Evolutionary conservation across 345 rosid genomes (phyloP).

Genomic region (Anacardium occidentale): DNA sequence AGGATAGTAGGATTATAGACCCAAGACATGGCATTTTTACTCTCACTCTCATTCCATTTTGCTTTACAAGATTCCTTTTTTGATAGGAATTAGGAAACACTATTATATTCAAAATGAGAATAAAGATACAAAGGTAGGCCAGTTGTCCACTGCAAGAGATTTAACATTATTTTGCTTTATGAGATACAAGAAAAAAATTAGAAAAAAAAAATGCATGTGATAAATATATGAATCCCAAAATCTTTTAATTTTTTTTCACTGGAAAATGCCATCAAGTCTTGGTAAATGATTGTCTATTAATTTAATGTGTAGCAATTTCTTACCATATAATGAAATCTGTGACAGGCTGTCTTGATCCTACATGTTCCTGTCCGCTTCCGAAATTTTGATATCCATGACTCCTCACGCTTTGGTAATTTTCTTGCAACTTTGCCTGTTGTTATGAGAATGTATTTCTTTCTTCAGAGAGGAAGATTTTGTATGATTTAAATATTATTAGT

Average conservation of each 20-base stretch:
- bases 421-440: slow-evolving; percentile 14
- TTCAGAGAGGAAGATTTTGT: not conserved
- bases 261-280: not conserved
- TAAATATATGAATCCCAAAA: not conserved
- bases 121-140: too few relatives aligned
- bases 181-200: too few relatives aligned
- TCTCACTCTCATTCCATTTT: not conserved
- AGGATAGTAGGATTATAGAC: slow-evolving; percentile 5
- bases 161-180: too few relatives aligned
- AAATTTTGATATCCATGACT: slow-evolving; percentile 61
- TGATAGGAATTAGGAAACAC: too few relatives aligned
- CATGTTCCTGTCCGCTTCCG: slow-evolving; percentile 79
- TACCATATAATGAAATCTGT: slow-evolving; percentile 19
- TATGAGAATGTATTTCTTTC: not conserved
- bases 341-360: slow-evolving; percentile 82
- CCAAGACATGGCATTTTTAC: not conserved
- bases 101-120: too few relatives aligned
- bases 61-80: not conserved
- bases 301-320: slow-evolving; percentile 9
- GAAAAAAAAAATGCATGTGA: not conserved
- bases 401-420: slow-evolving; percentile 65
- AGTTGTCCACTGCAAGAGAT: too few relatives aligned
- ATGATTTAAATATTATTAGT: not conserved
- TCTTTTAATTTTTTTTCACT: not conserved
- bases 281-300: not conserved